A percentile compares a stretch with the other conserved stretches of the same genome.
Evolutionary conservation across 192 early-diverging fungal species (phyloP).

Genomic region (Backusella morwellensis): DNA sequence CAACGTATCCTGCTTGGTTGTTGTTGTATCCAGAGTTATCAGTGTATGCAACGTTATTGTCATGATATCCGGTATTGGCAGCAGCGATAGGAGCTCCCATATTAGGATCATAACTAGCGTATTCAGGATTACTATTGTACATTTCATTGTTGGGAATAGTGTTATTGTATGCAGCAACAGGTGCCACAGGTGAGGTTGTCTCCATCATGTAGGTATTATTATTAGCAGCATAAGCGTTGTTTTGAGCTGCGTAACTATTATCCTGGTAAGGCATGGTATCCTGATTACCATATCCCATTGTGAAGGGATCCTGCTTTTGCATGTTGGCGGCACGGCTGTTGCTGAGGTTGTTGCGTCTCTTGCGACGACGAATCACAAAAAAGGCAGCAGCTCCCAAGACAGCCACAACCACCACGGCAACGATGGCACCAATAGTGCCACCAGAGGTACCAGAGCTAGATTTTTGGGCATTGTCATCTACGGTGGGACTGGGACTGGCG

Average conservation of each 20-base stretch:
- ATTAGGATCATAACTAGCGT: neutral
- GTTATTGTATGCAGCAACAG: neutral
- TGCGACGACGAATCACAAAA: slow-evolving; percentile 12
- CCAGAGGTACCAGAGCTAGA: slow-evolving; percentile 8
- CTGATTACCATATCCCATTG: slow-evolving; percentile 30
- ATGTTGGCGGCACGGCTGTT: neutral
- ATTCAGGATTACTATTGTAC: neutral
- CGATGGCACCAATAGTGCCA: slow-evolving; percentile 34
- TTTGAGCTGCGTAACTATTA: neutral
- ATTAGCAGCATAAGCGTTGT: neutral
- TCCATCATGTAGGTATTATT: neutral
- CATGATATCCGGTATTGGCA: neutral
- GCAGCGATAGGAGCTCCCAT: neutral
- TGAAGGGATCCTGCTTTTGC: slow-evolving; percentile 22
- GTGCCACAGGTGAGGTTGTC: neutral
- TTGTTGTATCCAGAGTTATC: neutral
- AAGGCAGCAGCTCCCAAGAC: slow-evolving; percentile 24
- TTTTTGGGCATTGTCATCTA: neutral
- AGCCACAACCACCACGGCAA: slow-evolving; percentile 21
- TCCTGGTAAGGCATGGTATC: neutral
- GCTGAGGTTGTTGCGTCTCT: neutral
- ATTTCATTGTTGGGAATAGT: neutral
- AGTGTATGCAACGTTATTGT: neutral
- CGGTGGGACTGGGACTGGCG: neutral
- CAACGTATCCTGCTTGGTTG: neutral